A percentile compares a stretch with the other conserved stretches of the same genome.
Conservation (phyloP, 164 flowering plant genomes). For the Echeveria elegans region DNA sequence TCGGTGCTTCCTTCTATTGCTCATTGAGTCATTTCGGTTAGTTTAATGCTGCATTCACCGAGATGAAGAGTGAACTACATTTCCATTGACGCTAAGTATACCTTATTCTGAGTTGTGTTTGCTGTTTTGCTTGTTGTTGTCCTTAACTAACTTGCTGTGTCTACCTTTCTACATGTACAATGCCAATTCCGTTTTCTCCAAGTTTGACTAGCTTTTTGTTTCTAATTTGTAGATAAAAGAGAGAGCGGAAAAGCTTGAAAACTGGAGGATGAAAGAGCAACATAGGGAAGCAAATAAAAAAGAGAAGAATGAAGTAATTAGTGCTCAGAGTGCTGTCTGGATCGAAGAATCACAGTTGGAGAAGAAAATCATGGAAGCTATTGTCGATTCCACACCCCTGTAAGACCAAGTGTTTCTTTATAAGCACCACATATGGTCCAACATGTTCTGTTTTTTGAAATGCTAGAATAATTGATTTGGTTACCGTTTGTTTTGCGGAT, state of each 20-base stretch:
- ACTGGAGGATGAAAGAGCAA: conserved; percentile 26
- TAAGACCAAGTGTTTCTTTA: neutral
- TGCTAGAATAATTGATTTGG: neutral
- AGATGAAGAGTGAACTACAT: too few species aligned
- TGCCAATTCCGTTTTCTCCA: neutral
- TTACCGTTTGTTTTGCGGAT: too few species aligned
- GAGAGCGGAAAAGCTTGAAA: conserved; percentile 4
- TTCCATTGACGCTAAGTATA: neutral
- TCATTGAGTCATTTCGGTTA: too few species aligned
- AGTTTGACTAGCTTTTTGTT: conserved; percentile 51
- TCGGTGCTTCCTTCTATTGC: too few species aligned
- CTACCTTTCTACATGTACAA: neutral
- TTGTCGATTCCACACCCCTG: neutral
- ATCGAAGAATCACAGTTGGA: conserved; percentile 26
- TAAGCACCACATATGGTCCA: too few species aligned
- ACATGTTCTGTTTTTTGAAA: neutral
- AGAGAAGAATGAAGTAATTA: conserved; percentile 44
- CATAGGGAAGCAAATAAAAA: conserved; percentile 35
- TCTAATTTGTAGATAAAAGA: conserved; percentile 2
- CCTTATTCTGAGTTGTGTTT: neutral
- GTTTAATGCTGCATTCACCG: too few species aligned
- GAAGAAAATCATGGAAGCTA: conserved; percentile 1
- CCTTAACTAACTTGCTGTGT: neutral
- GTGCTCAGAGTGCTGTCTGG: conserved; percentile 31
- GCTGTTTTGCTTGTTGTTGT: neutral